Base-by-base conservation (phyloP, 2,329 filamentous ascomycete genomes). In the Alternaria rosae region DNA sequence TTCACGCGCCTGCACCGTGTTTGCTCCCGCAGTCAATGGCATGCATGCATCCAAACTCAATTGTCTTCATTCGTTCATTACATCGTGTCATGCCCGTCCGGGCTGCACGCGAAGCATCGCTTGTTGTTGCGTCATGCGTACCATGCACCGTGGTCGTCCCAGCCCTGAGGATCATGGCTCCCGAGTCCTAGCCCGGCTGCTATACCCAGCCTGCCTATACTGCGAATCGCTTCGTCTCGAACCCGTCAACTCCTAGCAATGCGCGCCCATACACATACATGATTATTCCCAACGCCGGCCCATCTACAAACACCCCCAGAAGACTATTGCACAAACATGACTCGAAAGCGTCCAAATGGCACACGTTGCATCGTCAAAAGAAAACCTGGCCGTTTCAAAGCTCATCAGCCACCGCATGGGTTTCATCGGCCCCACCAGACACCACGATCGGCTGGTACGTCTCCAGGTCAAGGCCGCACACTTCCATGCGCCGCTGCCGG, bases 381-480 rank as follows among this genome's bases (percentile, higher is more conserved):
- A 59, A 28, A 48, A 35, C 12, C 25, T 62, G 48, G 54, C 47
- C 30, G 38, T 57, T 43, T 63, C 69, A 65, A 38, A 62, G 54
- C 58, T 69, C 61, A 7, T 50, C 56, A 12, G 25, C 52, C 26
- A 56, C 53, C 52, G 7, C 41, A 7, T 54, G 21, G 25, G 50
- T 59, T 48, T 55, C 58, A 57, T 41, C 50, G 25, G 51, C 57
- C 17, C 55, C 59, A 20, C 61, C 70, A 42, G 64, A 61, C 50
- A 69, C 55, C 59, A 68, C 58, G 51, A 69, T 58, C 7, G 75
- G 69, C 64, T 62, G 54, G 76, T 81, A 83, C 21, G 69, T 71
- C 73, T 85, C 83, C 66, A 86, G 72, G 66, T 85, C 84, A 62
- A 86, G 73, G 52, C 84, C 84, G 70, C 84, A 86, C 52, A 85